Conservation (phyloP, 2,329 filamentous ascomycete species). For the Alternaria alternata region DNA sequence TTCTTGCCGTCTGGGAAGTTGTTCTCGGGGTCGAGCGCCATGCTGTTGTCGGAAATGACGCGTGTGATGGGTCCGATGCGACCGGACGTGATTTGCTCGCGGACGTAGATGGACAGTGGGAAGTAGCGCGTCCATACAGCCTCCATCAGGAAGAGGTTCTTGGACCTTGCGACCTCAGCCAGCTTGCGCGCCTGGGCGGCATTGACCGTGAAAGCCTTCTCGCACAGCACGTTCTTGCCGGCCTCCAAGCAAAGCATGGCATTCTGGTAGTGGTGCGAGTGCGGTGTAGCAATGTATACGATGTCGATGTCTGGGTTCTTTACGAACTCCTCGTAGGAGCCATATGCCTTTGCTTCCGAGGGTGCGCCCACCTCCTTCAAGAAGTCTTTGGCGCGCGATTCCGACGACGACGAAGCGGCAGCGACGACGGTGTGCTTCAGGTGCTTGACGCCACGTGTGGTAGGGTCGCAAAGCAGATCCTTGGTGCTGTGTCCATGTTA, state of each 20-base stretch:
- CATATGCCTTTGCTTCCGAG: conserved; percentile 73
- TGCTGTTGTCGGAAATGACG: conserved; percentile 65
- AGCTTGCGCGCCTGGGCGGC: conserved; percentile 78
- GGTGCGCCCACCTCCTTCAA: conserved; percentile 75
- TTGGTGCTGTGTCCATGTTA: conserved; percentile 58
- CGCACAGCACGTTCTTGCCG: conserved; percentile 88
- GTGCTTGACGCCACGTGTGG: conserved; percentile 72
- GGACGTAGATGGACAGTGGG: conserved; percentile 78
- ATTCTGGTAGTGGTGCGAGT: conserved; percentile 94
- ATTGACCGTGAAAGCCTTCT: conserved; percentile 89
- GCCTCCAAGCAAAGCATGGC: conserved; percentile 82
- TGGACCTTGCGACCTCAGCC: conserved; percentile 73
- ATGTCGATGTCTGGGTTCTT: conserved; percentile 81
- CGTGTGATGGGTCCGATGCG: conserved; percentile 65
- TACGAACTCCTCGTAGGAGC: conserved; percentile 82
- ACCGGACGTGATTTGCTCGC: conserved; percentile 68
- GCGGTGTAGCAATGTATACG: conserved; percentile 87
- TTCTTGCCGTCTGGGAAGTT: conserved; percentile 62
- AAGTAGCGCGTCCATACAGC: conserved; percentile 92
- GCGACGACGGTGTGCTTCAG: conserved; percentile 80
- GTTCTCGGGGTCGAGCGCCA: conserved; percentile 68
- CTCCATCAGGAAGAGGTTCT: conserved; percentile 62
- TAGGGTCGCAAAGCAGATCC: conserved; percentile 79
- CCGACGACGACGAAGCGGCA: conserved; percentile 79
- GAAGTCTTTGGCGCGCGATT: conserved; percentile 74